phyloP scores from a whole-genome alignment of 2,329 filamentous ascomycete species.

The Knoxdaviesia proteae region DNA sequence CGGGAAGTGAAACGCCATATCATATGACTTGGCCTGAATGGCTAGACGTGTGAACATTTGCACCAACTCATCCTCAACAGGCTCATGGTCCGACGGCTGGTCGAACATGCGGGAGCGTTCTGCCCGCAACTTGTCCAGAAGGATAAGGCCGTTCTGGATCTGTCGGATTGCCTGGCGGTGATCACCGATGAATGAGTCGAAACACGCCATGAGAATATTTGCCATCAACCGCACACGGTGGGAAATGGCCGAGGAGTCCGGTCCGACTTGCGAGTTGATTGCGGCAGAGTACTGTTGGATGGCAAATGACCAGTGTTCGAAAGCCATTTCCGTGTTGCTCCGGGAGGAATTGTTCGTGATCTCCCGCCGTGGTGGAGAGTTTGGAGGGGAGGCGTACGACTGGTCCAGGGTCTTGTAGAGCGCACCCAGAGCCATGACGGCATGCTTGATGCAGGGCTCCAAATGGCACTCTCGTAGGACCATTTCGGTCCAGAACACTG shows the following conservation, averaged over 20 bases:
- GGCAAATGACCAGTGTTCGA: constrained; percentile 35
- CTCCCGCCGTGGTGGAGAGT: constrained; percentile 17
- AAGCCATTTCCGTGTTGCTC: no score
- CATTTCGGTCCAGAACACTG: constrained; percentile 40
- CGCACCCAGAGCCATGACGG: constrained; percentile 43
- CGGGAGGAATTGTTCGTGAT: neutral
- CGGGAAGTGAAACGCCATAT: constrained; percentile 47
- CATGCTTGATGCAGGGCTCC: constrained; percentile 39
- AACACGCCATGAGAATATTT: constrained; percentile 44
- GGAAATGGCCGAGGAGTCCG: constrained; percentile 21
- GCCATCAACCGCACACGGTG: constrained; percentile 39
- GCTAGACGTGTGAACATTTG: constrained; percentile 43
- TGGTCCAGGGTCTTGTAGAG: constrained; percentile 46
- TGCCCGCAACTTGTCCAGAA: constrained; percentile 30
- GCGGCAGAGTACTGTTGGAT: constrained; percentile 38
- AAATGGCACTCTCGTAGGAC: constrained; percentile 43
- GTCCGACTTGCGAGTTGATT: constrained; percentile 25
- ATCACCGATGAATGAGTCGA: constrained; percentile 45
- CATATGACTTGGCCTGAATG: constrained; percentile 46
- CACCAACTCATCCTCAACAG: constrained; percentile 35
- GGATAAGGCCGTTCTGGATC: constrained; percentile 34
- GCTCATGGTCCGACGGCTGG: constrained; percentile 14
- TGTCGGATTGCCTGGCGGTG: constrained; percentile 39
- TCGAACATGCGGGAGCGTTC: constrained; percentile 15
- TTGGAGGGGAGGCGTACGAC: constrained; percentile 26